phyloP scores from a whole-genome alignment of 768 basidiomycete species.

The Tulasnella sp. region DNA sequence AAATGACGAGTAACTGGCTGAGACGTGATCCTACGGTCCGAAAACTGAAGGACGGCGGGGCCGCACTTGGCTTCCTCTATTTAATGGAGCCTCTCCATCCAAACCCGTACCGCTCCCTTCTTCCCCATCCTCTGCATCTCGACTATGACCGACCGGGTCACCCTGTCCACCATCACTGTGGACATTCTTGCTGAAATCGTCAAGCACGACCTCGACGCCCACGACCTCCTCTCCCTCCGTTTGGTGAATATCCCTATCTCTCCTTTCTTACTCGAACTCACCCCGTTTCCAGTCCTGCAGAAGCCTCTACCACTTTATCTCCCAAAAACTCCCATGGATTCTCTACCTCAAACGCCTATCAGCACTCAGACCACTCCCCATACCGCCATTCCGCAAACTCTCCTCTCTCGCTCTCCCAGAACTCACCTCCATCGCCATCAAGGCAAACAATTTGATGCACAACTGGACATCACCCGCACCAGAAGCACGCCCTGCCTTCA shows the following conservation, averaged over 20 bases:
- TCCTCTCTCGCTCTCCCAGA: neutral
- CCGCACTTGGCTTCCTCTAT: neutral
- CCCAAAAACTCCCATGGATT: slow-evolving; percentile 10
- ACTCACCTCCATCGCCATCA: slow-evolving; percentile 7
- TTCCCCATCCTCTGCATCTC: neutral
- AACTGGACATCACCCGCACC: slow-evolving; percentile 8
- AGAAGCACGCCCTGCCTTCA: slow-evolving; percentile 12
- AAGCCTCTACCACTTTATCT: neutral
- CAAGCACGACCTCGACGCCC: neutral
- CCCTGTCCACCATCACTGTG: neutral
- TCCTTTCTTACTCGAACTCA: neutral
- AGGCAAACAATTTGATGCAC: neutral
- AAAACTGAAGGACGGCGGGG: neutral
- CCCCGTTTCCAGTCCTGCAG: neutral
- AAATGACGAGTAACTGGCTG: too few relatives aligned
- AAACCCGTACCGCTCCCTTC: neutral
- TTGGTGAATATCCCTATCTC: neutral
- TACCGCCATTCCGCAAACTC: slow-evolving; percentile 5
- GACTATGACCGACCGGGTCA: slow-evolving; percentile 1
- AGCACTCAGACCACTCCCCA: neutral
- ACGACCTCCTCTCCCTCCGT: slow-evolving; percentile 5
- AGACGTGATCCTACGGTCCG: too few relatives aligned
- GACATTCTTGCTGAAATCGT: slow-evolving; percentile 6
- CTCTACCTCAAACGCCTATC: slow-evolving; percentile 1
- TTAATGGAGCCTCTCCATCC: neutral